Conservation (phyloP, 208 protist genomes). For the Tetramitus jugosus region DNA sequence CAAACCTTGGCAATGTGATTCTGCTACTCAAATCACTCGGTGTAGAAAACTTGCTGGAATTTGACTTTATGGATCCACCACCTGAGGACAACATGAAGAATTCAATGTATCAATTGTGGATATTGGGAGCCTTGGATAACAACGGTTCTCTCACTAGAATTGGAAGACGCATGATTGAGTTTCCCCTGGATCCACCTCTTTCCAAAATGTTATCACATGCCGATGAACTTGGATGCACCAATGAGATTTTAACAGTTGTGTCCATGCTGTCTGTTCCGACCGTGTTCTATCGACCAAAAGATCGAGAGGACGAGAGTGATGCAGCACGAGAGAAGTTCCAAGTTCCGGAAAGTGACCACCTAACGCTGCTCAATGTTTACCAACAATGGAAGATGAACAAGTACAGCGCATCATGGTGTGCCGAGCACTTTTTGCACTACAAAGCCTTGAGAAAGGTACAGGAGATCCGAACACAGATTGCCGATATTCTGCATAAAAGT, state of each 20-base stretch:
- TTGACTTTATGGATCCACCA: slow-evolving; percentile 99
- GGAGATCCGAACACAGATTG: slow-evolving; percentile 90
- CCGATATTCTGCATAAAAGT: slow-evolving; percentile 79
- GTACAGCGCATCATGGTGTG: slow-evolving; percentile 81
- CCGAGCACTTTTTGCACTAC: slow-evolving; percentile 90
- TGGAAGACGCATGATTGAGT: slow-evolving; percentile 91
- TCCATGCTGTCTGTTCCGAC: slow-evolving; percentile 85
- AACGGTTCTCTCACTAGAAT: slow-evolving; percentile 81
- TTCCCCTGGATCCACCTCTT: slow-evolving; percentile 92
- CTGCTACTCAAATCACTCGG: slow-evolving; percentile 80
- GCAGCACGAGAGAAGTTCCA: slow-evolving; percentile 84
- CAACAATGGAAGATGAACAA: slow-evolving; percentile 83
- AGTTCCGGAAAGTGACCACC: slow-evolving; percentile 93
- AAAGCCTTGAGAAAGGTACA: slow-evolving; percentile 72
- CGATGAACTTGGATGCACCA: slow-evolving; percentile 57
- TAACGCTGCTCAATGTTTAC: slow-evolving; percentile 97
- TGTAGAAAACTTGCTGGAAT: slow-evolving; percentile 83
- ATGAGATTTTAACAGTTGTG: slow-evolving; percentile 85
- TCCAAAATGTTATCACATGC: slow-evolving; percentile 86
- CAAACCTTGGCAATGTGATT: slow-evolving; percentile 81
- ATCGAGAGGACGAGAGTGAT: slow-evolving; percentile 62
- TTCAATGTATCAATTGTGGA: slow-evolving; percentile 93
- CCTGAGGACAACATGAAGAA: slow-evolving; percentile 80
- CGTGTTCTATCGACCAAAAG: slow-evolving; percentile 26
- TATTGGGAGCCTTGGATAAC: slow-evolving; percentile 93